phyloP scores from a whole-genome alignment of 768 basidiomycete species.

The Rhodotorula graminis region DNA sequence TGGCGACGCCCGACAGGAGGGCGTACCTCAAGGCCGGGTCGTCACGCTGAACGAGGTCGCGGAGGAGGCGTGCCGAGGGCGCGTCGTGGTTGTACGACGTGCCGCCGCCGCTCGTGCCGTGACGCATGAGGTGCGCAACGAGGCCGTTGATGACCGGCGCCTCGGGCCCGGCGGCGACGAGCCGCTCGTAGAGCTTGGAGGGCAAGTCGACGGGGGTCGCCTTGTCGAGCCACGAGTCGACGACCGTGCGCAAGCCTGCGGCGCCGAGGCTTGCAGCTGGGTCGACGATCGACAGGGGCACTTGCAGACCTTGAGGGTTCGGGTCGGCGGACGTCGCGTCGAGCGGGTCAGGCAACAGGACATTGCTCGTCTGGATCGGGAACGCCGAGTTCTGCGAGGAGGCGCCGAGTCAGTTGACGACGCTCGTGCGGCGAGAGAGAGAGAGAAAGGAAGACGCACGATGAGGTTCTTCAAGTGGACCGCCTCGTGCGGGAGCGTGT shows the following conservation, averaged over 20 bases:
- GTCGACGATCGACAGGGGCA: no score
- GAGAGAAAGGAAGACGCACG: not conserved
- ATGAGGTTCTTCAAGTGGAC: constrained; percentile 95
- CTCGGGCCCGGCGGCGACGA: constrained; percentile 57
- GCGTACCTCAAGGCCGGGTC: constrained; percentile 71
- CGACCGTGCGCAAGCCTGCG: constrained; percentile 67
- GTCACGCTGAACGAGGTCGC: constrained; percentile 73
- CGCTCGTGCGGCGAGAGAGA: not conserved
- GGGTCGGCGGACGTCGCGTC: no score
- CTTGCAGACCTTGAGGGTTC: constrained; percentile 42
- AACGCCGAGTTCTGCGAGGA: constrained; percentile 58
- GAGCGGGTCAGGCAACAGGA: constrained; percentile 74
- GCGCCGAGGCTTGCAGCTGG: constrained; percentile 72
- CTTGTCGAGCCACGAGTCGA: constrained; percentile 83
- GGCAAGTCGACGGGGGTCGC: constrained; percentile 43
- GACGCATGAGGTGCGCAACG: constrained; percentile 88
- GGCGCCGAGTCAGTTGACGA: not conserved
- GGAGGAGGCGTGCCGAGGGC: constrained; percentile 76
- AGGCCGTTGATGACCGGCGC: constrained; percentile 84
- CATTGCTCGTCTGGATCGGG: constrained; percentile 55
- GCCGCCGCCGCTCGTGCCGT: no score
- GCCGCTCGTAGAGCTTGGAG: constrained; percentile 70
- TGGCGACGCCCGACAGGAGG: not conserved
- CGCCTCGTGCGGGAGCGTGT: constrained; percentile 85
- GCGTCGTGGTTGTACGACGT: constrained; percentile 71